Base-by-base conservation (phyloP, 225 moss, liverwort and hornwort species). In the Lunularia cruciata region DNA sequence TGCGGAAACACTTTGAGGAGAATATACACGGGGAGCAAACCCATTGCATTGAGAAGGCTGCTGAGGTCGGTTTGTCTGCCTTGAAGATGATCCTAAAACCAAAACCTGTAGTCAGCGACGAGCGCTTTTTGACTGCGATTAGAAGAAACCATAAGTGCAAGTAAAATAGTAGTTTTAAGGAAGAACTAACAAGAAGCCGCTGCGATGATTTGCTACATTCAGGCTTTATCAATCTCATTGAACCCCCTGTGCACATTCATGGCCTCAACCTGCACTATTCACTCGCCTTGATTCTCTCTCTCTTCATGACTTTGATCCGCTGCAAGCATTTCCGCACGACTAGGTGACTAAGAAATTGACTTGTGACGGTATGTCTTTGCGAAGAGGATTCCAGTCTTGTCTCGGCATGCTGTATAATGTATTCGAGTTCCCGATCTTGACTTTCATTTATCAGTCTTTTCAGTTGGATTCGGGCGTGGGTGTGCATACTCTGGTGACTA, bases 281-380 rank as follows among this genome's bases (percentile, higher is more conserved):
- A 2, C 43, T 43, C 3, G 2, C 15, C 25, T 19, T 18, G 31
- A 31, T 57, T 5, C 56, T 57, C 0, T 16, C 8, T 30, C 27
- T 57, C 56, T 57, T 32, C 56, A 30, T 57, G 31, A 57, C 8
- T 31, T 16, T 57, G 56, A 54, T 54, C 54, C 28, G 54, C 28
- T 54, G 54, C 26, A 54, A 27, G 54, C 28, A 28, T 54, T 54
- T 54, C 54, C 54, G 54, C 54, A 54, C 54, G 54, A 54, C 52
- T 23, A 22, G 52, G 22, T 52, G 23, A 52, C 54, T 28, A 54
- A 13, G 54, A 54, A 54, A 54, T 27, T 54, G 54, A 54, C 56
- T 57, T 57, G 2, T 57, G 56, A 30, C 56, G 33, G 15, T 28
- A 28, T 28, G 54, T 6, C 56, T 32, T 4, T 30, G 18, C 1